Base-by-base conservation (phyloP, 2,329 filamentous ascomycete genomes). In the Paracoccidioides brasiliensis region DNA sequence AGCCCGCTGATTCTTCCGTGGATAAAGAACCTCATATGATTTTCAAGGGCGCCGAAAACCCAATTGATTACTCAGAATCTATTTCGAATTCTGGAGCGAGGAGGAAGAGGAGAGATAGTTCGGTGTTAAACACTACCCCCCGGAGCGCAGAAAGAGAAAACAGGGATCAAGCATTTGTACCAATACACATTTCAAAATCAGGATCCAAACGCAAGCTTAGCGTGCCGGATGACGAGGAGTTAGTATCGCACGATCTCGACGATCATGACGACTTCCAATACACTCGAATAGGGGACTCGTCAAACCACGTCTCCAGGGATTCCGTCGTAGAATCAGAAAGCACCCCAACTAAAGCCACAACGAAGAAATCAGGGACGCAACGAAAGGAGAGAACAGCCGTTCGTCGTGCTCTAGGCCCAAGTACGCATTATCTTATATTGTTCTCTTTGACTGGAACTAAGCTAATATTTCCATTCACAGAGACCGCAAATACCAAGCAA, bases 141-240 rank as follows among this genome's bases (percentile, higher is more conserved):
- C 52, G 55, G 12, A 43, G 45, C 22, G 6, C 54, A 2, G 53
- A 57, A 3, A 49, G 40, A 5, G 59, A 62, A 37, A 51, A 56
- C n/a, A 50, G 55, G 2, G 55, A 55, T 14, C 53, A 62, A 43
- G 62, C 62, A 9, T 35, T 35, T 42, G 44, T 12, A 8, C 44
- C 57, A 14, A 42, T 51, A 35, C 43, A 54, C 43, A 61, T 67
- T 4, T 61, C 72, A 3, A 74, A 74, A 52, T 74, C 74, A 52
- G 78, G 77, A 15, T 73, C 77, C 30, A 82, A 83, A 67, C 74
- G 80, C 51, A 82, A 83, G 63, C 74, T 82, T 53, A 77, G 72
- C 55, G 73, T 76, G 15, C 72, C 77, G 43, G 78, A 81, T 42
- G 74, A 74, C 9, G 75, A 78, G 22, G 73, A 75, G 32, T 44